Percentiles rank a stretch among this genome's conserved stretches.
These are phyloP conservation scores for Puccinia coronata DNA, from an alignment of 1,284 basidiomycete genomes.

Conservation along the genomic window DNA sequence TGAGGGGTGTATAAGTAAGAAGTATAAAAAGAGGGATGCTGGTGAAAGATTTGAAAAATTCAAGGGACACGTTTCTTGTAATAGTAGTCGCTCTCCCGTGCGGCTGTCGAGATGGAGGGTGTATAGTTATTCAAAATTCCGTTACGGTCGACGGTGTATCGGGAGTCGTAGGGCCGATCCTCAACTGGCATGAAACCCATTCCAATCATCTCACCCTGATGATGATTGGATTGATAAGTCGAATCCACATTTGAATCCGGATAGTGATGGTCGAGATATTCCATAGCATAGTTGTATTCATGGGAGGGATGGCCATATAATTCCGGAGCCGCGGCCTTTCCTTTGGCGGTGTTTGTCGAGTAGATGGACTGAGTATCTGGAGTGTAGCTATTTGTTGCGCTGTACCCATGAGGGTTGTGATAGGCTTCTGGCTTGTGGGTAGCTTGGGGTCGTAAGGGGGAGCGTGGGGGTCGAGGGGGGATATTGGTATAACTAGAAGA, in stretches of 20 bases:
- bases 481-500: not conserved
- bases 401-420: not conserved
- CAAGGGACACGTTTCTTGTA: slow-evolving; percentile 13
- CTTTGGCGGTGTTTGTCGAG: not conserved
- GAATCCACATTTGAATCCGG: not conserved
- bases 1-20: too few relatives aligned
- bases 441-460: slow-evolving; percentile 12
- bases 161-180: slow-evolving; percentile 23
- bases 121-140: slow-evolving; percentile 11
- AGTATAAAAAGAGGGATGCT: not conserved
- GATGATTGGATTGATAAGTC: not conserved
- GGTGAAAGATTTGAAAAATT: not conserved
- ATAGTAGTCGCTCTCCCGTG: slow-evolving; percentile 18
- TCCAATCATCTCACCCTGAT: not conserved
- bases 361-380: slow-evolving; percentile 4
- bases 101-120: not conserved
- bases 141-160: slow-evolving; percentile 29
- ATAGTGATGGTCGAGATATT: slow-evolving; percentile 23
- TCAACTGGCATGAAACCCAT: slow-evolving; percentile 23
- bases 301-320: not conserved
- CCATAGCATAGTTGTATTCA: slow-evolving; percentile 17
- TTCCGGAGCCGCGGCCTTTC: not conserved
- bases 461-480: slow-evolving; percentile 15
- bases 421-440: not conserved
- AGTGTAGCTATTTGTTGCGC: not conserved